Evolutionary conservation across 179 eudicot species (phyloP), one percentile per base, ranked within the genome.

Genomic region (Nepenthes alata): DNA sequence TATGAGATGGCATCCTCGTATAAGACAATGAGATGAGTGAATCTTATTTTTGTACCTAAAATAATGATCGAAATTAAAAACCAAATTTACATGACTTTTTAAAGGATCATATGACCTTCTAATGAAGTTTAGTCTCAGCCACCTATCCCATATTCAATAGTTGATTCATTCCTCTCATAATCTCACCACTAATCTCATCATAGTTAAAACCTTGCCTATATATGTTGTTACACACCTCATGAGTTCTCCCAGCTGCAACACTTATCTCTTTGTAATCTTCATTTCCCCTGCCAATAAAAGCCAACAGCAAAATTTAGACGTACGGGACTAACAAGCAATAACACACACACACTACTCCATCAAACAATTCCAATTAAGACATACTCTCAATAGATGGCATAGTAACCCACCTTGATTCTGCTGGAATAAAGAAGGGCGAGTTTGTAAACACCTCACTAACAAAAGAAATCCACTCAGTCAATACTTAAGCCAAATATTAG

Each of bases 401-500:
- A 53, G 54, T 37, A 53, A 70, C 75, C 65, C 37, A 86, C 98
- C 86, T 78, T 68, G 83, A 81, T 67, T 86, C 96, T 47, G 98
- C 96, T 53, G 95, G 78, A 45, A 89, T 82, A 69, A 91, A 86
- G 79, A 91, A 91, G 58, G 98, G 98, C 48, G 96, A 87, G 81
- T 91, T 91, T 58, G 91, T 80, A 67, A 91, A 83, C 57, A 91
- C 98, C 75, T 81, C 98, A 60, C 98, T 91, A 80, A 61, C 55
- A 73, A 63, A 67, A 70, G 35, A 38, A 67, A 35, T 47, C 48
- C 55, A 34, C n/a, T 60, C 38, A 49, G 55, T 68, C 53, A 74
- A 71, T 35, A 58, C 6, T 25, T 38, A 4, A 65, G 47, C 57
- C 36, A 53, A 41, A 25, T 25, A 25, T 25, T 25, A 25, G 25